These are phyloP conservation scores for Boletus speciosus DNA, from an alignment of 768 basidiomycete species.

Conservation along the genomic window DNA sequence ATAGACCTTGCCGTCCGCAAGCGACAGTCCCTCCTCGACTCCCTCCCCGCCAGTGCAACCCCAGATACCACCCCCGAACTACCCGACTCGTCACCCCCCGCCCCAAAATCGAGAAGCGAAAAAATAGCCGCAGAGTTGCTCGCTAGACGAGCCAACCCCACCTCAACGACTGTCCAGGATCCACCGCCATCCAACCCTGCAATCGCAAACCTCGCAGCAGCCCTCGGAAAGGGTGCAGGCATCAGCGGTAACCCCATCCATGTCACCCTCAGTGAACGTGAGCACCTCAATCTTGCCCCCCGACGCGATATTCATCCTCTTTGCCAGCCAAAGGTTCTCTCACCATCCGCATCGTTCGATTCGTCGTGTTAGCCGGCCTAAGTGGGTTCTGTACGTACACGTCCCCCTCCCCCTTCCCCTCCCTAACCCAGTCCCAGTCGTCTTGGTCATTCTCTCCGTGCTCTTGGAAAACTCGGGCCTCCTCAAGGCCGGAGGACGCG, in stretches of 20 bases:
- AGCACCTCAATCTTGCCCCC: conserved; percentile 27
- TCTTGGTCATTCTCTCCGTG: conserved; percentile 83
- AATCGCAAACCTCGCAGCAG: conserved; percentile 41
- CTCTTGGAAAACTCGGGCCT: conserved; percentile 92
- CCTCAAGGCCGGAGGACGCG: conserved; percentile 81
- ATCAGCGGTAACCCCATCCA: conserved; percentile 61
- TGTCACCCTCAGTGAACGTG: conserved; percentile 80
- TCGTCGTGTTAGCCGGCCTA: conserved; percentile 53
- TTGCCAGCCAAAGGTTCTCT: conserved; percentile 63
- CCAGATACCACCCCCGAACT: conserved; percentile 18
- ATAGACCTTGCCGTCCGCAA: conserved; percentile 64
- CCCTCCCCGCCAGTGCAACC: conserved; percentile 22
- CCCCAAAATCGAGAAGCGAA: conserved; percentile 36
- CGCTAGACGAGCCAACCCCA: conserved; percentile 21
- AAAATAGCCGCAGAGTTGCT: conserved; percentile 42
- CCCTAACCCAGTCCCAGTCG: conserved; percentile 42
- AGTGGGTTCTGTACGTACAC: conserved; percentile 61
- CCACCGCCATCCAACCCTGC: conserved; percentile 29
- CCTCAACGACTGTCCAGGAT: conserved; percentile 6
- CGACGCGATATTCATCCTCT: neutral
- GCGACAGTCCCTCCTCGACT: conserved; percentile 59
- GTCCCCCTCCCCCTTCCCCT: neutral
- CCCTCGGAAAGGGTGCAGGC: conserved; percentile 41
- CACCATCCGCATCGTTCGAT: conserved; percentile 60
- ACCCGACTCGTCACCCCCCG: conserved; percentile 10